phyloP scores from a whole-genome alignment of 129 eudicot species.

The Chrysanthemum seticuspe region DNA sequence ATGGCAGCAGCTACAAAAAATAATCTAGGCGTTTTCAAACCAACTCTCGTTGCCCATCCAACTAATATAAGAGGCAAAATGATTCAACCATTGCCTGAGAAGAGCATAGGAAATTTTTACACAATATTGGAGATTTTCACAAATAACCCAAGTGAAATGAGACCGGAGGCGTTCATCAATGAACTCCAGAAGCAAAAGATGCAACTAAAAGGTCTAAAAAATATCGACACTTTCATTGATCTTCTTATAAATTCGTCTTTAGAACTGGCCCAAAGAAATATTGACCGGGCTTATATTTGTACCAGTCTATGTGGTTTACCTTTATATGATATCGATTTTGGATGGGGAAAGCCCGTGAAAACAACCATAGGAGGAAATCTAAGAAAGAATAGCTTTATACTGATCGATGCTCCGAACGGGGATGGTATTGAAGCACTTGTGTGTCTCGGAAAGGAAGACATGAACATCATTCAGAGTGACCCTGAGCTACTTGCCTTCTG shows the following conservation, averaged over 20 bases:
- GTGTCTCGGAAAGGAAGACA: neutral
- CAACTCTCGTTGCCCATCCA: neutral
- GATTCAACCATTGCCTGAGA: neutral
- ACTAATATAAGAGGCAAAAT: neutral
- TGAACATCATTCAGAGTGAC: neutral
- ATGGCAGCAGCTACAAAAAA: neutral
- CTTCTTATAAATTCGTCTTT: too few relatives aligned
- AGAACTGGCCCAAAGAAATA: too few relatives aligned
- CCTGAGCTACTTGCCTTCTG: conserved; percentile 2
- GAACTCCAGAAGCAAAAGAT: neutral
- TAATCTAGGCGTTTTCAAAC: neutral
- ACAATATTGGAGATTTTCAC: neutral
- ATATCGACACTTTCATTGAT: neutral
- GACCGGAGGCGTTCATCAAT: neutral
- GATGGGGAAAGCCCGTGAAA: too few relatives aligned
- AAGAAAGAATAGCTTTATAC: too few relatives aligned
- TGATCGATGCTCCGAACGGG: too few relatives aligned
- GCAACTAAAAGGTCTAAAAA: neutral
- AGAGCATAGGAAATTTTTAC: neutral
- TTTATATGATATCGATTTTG: too few relatives aligned
- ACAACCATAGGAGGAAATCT: too few relatives aligned
- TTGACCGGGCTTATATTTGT: too few relatives aligned
- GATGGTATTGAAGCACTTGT: neutral
- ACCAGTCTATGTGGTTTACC: too few relatives aligned
- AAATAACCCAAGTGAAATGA: conserved; percentile 6